These are phyloP conservation scores for Macadamia tetraphylla DNA, from an alignment of 164 flowering plant genomes.

Conservation along the genomic window DNA sequence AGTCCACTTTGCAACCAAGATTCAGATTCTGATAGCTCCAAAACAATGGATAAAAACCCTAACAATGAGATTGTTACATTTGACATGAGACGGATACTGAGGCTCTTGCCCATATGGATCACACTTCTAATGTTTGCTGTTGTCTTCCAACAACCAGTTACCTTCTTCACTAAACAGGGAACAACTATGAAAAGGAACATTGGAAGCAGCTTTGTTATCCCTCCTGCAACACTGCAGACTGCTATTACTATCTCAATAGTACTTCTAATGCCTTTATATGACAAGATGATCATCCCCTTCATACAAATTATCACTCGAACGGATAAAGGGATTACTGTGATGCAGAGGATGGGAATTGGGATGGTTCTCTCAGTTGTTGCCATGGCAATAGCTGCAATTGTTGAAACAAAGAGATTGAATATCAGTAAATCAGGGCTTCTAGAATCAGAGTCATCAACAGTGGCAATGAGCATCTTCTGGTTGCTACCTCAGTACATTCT, in stretches of 20 bases:
- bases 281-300: conserved; percentile 55
- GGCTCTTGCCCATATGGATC: conserved; percentile 82
- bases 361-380: conserved; percentile 79
- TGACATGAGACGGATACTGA: conserved; percentile 32
- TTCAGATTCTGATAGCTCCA: conserved; percentile 2
- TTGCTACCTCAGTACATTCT: conserved; percentile 87
- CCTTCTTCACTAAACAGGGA: conserved; percentile 98
- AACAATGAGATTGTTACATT: background rate
- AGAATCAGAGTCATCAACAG: conserved; percentile 16
- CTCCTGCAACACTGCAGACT: conserved; percentile 91
- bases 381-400: conserved; percentile 78
- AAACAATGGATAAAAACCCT: conserved; percentile 12
- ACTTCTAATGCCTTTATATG: conserved; percentile 84
- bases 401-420: conserved; percentile 58
- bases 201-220: conserved; percentile 63
- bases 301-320: conserved; percentile 31
- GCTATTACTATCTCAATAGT: conserved; percentile 78
- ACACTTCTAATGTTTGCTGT: conserved; percentile 83
- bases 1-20: conserved; percentile 40
- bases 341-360: conserved; percentile 88
- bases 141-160: conserved; percentile 88
- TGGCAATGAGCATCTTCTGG: conserved; percentile 72
- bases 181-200: conserved; percentile 83
- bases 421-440: conserved; percentile 15
- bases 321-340: conserved; percentile 59